A percentile compares a stretch with the other conserved stretches of the same genome.
Conservation (phyloP, 1,284 basidiomycete genomes). For the Ceratorhiza oryzae-sativae region DNA sequence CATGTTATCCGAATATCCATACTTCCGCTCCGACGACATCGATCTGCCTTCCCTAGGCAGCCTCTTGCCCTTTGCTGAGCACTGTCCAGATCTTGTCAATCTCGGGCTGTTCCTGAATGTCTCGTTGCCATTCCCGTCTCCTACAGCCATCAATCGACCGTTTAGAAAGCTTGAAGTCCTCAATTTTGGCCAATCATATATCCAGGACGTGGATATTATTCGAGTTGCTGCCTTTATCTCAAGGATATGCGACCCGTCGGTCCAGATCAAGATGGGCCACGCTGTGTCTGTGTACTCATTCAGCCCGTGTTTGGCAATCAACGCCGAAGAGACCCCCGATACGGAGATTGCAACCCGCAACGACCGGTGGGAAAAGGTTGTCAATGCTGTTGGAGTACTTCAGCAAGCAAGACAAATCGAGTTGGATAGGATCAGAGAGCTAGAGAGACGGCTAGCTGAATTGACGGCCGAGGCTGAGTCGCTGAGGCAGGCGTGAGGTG, state of each 20-base stretch:
- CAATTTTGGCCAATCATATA: conserved; percentile 36
- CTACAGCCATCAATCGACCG: conserved; percentile 8
- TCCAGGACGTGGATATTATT: conserved; percentile 27
- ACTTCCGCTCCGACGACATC: conserved; percentile 38
- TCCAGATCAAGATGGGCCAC: conserved; percentile 37
- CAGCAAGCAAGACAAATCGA: conserved; percentile 35
- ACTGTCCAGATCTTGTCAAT: conserved; percentile 32
- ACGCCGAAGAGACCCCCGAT: conserved; percentile 33
- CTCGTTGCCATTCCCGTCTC: conserved; percentile 24
- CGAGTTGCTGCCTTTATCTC: conserved; percentile 32
- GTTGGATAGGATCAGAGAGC: conserved; percentile 28
- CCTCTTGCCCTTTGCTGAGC: conserved; percentile 32
- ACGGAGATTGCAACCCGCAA: conserved; percentile 37
- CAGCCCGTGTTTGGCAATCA: conserved; percentile 28
- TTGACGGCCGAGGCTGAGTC: conserved; percentile 25
- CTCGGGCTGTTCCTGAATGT: conserved; percentile 34
- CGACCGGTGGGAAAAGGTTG: conserved; percentile 36
- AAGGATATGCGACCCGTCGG: conserved; percentile 25
- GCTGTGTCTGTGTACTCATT: conserved; percentile 31
- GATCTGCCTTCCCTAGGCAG: conserved; percentile 33
- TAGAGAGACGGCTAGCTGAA: conserved; percentile 20
- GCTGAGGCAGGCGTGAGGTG: not conserved
- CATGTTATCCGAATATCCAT: conserved; percentile 37
- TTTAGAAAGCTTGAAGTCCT: conserved; percentile 31
- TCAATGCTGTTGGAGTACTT: conserved; percentile 9